A percentile compares a stretch with the other conserved stretches of the same genome.
phyloP scores from a whole-genome alignment of 495 filamentous ascomycete species.

The Neohortaea acidophila region DNA sequence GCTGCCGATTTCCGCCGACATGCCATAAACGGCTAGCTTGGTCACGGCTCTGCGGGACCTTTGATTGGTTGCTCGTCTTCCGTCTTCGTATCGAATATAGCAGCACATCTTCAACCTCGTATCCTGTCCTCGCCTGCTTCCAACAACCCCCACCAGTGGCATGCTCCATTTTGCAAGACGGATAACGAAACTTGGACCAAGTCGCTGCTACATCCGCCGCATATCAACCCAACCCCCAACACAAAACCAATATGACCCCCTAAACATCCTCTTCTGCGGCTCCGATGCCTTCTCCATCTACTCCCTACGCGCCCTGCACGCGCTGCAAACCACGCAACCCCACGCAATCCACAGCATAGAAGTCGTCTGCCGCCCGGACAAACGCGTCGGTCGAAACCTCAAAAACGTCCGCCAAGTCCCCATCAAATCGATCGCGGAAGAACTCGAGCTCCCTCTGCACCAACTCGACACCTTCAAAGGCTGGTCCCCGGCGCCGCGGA shows the following conservation, averaged over 20 bases:
- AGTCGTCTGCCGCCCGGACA: conserved; percentile 68
- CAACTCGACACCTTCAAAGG: conserved; percentile 61
- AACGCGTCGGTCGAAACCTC: conserved; percentile 55
- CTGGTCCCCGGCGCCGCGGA: conserved; percentile 58
- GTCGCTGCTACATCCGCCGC: not conserved
- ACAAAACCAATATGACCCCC: conserved; percentile 41
- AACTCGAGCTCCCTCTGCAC: conserved; percentile 52
- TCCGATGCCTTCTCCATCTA: conserved; percentile 82
- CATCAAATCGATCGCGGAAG: conserved; percentile 47
- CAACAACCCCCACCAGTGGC: too few species aligned
- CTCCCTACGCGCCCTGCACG: conserved; percentile 58
- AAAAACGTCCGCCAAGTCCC: conserved; percentile 64
- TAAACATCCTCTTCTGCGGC: conserved; percentile 90
- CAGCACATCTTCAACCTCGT: too few species aligned
- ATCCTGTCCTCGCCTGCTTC: too few species aligned
- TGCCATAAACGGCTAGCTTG: too few species aligned
- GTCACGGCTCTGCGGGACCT: too few species aligned
- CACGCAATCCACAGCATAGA: conserved; percentile 63
- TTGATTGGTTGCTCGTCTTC: too few species aligned
- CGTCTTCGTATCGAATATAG: too few species aligned
- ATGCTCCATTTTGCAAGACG: too few species aligned
- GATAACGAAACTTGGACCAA: too few species aligned
- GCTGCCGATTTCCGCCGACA: too few species aligned
- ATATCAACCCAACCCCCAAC: too few species aligned
- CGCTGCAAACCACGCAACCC: conserved; percentile 31